Evolutionary conservation across 768 basidiomycete species (phyloP).

Genomic region (Mycena venus): DNA sequence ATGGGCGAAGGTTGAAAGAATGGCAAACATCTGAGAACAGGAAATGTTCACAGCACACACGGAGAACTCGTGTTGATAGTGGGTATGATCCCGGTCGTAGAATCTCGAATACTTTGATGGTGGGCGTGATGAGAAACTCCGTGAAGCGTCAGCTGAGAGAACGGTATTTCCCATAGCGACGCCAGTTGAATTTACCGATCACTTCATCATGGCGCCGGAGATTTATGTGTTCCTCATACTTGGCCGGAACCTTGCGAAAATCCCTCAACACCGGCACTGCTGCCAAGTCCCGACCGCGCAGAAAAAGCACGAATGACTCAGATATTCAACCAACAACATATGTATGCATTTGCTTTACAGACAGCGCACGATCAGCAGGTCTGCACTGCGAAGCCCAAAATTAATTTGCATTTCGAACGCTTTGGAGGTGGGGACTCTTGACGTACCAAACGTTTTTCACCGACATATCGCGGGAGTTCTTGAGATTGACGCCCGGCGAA

Average conservation of each 20-base stretch:
- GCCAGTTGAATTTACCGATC: no score
- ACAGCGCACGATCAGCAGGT: not conserved
- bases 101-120: not conserved
- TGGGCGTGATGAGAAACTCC: not conserved
- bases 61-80: not conserved
- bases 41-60: not conserved
- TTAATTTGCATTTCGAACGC: not conserved
- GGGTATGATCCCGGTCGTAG: not conserved
- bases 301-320: not conserved
- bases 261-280: not conserved
- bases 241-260: not conserved
- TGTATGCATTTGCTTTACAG: not conserved
- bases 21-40: not conserved
- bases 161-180: no score
- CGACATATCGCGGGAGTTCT: not conserved
- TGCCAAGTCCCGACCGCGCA: not conserved
- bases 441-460: not conserved
- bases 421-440: not conserved
- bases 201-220: not conserved
- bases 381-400: not conserved
- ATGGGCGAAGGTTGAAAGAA: no score
- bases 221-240: not conserved
- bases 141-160: no score
- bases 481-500: not conserved
- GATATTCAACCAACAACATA: not conserved